Base-by-base conservation (phyloP, 192 early-diverging fungal genomes). In the Linnemannia schmuckeri region DNA sequence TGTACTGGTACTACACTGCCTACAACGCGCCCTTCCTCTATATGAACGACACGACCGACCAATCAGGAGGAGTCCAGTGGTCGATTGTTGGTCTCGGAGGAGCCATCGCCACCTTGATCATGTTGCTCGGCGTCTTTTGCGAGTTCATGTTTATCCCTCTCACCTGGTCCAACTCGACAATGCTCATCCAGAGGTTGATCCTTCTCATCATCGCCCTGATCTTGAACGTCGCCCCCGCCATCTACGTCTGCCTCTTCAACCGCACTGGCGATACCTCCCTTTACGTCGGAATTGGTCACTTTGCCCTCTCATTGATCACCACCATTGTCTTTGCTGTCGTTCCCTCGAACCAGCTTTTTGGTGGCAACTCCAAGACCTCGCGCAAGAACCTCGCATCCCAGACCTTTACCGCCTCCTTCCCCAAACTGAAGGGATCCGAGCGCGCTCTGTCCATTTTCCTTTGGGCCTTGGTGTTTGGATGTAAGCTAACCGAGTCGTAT, bases 401-500 rank as follows among this genome's bases (percentile, higher is more conserved):
- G 75, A 91, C 90, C 7, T 97, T 96, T 79, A 94, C 95, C 0
- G 93, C 93, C 49, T 96, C 94, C 75, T 97, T 95, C 88, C 93
- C 95, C 24, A 93, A 90, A 41, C 89, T 97, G 27, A 93, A 90
- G 80, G 86, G 88, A 68, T 91, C 90, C 3, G 94, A 95, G 41
- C 93, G 95, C 63, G 89, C 92, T 6, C 89, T 96, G 42, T 96
- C 96, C 61, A 89, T 96, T 37, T 89, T 85, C 46, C 82, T 96
- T 42, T 96, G 96, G 96, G 79, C 88, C 8, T 89, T 91, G 49
- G 93, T 96, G 6, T 96, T 97, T 80, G 61, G 91, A 38, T 94
- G 93, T 90, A 97, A 97, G 83, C 89, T 94, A 42, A 80, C 96
- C 73, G 96, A 95, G 87, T 96, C 95, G 9, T 96, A 96, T 91